These are phyloP conservation scores for Delphinella strobiligena DNA, from an alignment of 2,329 filamentous ascomycete species.

Conservation along the genomic window DNA sequence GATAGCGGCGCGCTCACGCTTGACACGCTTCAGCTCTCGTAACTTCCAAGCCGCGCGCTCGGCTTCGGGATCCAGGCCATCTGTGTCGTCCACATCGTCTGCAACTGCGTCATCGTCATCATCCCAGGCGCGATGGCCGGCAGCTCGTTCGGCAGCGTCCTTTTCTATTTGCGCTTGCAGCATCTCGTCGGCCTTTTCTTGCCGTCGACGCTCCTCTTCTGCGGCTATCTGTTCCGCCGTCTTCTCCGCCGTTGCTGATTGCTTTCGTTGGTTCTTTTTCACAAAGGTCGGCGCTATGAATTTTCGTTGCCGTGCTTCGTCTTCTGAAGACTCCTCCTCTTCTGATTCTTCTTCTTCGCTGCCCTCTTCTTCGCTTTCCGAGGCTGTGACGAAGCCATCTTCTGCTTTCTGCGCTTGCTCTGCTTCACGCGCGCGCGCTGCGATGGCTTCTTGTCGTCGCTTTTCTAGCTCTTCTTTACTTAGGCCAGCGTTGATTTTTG, in stretches of 20 bases:
- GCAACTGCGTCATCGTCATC: slow-evolving; percentile 46
- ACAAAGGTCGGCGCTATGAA: slow-evolving; percentile 56
- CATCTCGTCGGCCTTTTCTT: slow-evolving; percentile 62
- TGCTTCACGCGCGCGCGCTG: slow-evolving; percentile 16
- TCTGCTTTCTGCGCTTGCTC: slow-evolving; percentile 32
- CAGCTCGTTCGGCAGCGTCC: slow-evolving; percentile 61
- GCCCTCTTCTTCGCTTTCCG: slow-evolving; percentile 25
- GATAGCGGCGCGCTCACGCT: slow-evolving; percentile 74
- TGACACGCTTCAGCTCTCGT: slow-evolving; percentile 77
- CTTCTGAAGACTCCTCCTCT: slow-evolving; percentile 48
- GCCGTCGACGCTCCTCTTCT: slow-evolving; percentile 45
- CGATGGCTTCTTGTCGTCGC: slow-evolving; percentile 13
- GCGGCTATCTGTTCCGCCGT: slow-evolving; percentile 25
- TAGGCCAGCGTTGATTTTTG: slow-evolving; percentile 29
- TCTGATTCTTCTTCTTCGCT: slow-evolving; percentile 30
- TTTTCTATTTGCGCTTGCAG: slow-evolving; percentile 83
- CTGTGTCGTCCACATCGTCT: slow-evolving; percentile 76
- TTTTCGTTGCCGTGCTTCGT: slow-evolving; percentile 43
- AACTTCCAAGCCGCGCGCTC: slow-evolving; percentile 91
- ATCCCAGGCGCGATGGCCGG: slow-evolving; percentile 79
- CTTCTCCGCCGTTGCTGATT: slow-evolving; percentile 16
- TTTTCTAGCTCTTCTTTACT: slow-evolving; percentile 29
- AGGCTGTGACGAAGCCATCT: slow-evolving; percentile 50
- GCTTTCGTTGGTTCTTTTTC: slow-evolving; percentile 48
- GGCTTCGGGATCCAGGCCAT: slow-evolving; percentile 73